These are phyloP conservation scores for Nematocida sp. DNA, from an alignment of 371 early-diverging fungal species.

Conservation along the genomic window DNA sequence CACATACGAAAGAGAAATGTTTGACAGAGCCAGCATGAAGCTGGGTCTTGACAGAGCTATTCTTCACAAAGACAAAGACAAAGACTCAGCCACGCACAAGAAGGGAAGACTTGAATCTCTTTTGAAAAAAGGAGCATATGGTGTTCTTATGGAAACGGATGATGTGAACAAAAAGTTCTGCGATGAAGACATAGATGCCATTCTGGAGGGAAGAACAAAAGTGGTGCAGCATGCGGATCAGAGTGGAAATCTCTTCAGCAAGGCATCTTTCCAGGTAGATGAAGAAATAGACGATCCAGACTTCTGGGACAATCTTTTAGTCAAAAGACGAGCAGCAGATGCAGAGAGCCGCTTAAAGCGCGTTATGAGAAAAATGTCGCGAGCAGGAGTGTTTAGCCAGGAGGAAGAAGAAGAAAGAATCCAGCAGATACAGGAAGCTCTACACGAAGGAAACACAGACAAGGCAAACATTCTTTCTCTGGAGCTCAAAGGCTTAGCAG, in stretches of 20 bases:
- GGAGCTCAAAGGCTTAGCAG: constrained; percentile 30
- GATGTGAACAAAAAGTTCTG: constrained; percentile 73
- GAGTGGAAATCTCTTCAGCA: constrained; percentile 74
- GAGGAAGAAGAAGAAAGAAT: constrained; percentile 54
- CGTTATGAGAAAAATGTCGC: constrained; percentile 62
- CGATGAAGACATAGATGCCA: constrained; percentile 89
- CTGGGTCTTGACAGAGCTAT: constrained; percentile 81
- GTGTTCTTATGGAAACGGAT: constrained; percentile 77
- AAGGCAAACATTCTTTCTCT: constrained; percentile 1
- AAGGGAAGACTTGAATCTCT: constrained; percentile 72
- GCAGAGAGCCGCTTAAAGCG: constrained; percentile 63
- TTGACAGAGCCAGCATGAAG: constrained; percentile 85
- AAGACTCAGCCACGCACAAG: constrained; percentile 43
- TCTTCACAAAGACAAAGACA: constrained; percentile 73
- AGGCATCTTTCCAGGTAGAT: constrained; percentile 78
- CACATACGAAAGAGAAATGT: constrained; percentile 87
- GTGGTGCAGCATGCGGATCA: constrained; percentile 73
- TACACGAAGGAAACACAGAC: background rate
- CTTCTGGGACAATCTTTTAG: constrained; percentile 90
- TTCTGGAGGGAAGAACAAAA: constrained; percentile 78
- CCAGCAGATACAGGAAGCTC: background rate
- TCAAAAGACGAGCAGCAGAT: constrained; percentile 62
- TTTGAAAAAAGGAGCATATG: constrained; percentile 69
- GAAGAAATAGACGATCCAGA: constrained; percentile 83
- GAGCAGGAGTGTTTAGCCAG: constrained; percentile 53